Evolutionary conservation across 306 rosid genomes (phyloP).

Genomic region (barrel medic (Medicago truncatula)): MtrunA17r5.0-ANR NC_053044.1:44132501-44133000

Average conservation of each 20-base stretch:
- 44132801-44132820: background rate
- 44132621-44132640: background rate
- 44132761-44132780: background rate
- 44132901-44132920: background rate
- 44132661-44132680: background rate
- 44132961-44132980: background rate
- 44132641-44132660: background rate
- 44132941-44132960: background rate
- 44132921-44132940: background rate
- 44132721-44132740: too few species aligned
- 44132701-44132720: too few species aligned
- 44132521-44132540: too few species aligned
- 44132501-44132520: background rate
- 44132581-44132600: background rate
- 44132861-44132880: too few species aligned
- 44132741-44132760: too few species aligned
- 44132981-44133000: background rate
- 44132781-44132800: background rate
- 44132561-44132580: background rate
- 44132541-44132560: background rate
- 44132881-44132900: too few species aligned
- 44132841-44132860: too few species aligned
- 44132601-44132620: background rate
- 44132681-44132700: too few species aligned
- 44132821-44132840: background rate